phyloP scores from a whole-genome alignment of 2,329 filamentous ascomycete genomes.

The Xylaria hypoxylon region DNA sequence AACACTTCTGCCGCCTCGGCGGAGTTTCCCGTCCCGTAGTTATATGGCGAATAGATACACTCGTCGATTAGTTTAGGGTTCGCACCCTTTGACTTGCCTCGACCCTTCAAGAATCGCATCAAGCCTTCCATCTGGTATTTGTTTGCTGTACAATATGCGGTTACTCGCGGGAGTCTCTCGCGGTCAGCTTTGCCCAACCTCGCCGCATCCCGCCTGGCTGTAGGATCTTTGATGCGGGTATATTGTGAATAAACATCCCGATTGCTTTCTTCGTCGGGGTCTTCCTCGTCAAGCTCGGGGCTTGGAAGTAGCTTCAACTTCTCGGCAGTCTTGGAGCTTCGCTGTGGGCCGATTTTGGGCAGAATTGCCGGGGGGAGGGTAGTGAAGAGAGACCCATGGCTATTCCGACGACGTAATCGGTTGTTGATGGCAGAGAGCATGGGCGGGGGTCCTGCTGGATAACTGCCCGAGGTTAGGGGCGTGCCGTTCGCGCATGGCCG shows the following conservation, averaged over 20 bases:
- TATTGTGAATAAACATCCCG: constrained; percentile 98
- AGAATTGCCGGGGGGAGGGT: constrained; percentile 54
- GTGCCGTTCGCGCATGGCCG: constrained; percentile 50
- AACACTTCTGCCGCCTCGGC: constrained; percentile 55
- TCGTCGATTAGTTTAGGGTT: constrained; percentile 95
- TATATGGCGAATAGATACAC: constrained; percentile 96
- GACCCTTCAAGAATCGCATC: constrained; percentile 90
- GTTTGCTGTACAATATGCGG: constrained; percentile 95
- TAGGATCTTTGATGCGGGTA: constrained; percentile 96
- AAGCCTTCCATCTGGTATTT: constrained; percentile 90
- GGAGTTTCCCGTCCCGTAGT: constrained; percentile 68
- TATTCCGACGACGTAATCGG: constrained; percentile 88
- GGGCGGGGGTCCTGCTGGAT: constrained; percentile 58
- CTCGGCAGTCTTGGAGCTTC: constrained; percentile 94
- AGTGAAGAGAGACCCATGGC: constrained; percentile 72
- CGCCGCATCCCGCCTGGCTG: constrained; percentile 89
- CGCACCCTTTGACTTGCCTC: constrained; percentile 79
- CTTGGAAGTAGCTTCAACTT: constrained; percentile 98
- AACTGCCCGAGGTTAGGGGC: constrained; percentile 46
- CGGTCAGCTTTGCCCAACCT: constrained; percentile 93
- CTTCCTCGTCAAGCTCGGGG: constrained; percentile 79
- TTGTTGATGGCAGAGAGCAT: constrained; percentile 85
- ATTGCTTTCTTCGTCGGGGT: constrained; percentile 85
- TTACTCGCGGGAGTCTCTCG: constrained; percentile 86
- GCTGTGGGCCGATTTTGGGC: constrained; percentile 89